Conservation (phyloP, 2,329 filamentous ascomycete genomes). For the Fusarium concolor region DNA sequence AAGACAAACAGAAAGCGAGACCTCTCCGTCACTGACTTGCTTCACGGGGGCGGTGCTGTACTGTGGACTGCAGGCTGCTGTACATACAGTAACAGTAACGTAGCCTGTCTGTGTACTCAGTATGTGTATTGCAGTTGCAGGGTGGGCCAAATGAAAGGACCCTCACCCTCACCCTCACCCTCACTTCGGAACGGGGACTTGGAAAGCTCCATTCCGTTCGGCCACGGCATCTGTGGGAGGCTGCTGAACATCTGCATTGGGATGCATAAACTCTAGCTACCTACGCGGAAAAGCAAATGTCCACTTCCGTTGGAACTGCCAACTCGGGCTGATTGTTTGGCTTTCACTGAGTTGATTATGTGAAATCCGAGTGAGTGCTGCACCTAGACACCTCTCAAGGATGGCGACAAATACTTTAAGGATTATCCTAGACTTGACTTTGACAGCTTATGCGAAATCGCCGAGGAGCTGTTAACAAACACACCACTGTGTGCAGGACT, state of each 20-base stretch:
- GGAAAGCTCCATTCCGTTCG: slow-evolving; percentile 2
- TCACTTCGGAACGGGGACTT: slow-evolving; percentile 4
- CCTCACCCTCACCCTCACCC: neutral
- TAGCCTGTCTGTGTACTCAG: neutral
- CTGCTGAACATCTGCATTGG: too few relatives aligned
- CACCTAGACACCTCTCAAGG: neutral
- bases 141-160: slow-evolving; percentile 17
- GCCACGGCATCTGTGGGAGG: slow-evolving; percentile 4
- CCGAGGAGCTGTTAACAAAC: neutral
- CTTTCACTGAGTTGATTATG: too few relatives aligned
- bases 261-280: too few relatives aligned
- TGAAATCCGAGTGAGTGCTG: too few relatives aligned
- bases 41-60: neutral
- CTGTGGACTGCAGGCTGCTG: neutral
- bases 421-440: neutral
- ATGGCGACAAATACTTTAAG: neutral
- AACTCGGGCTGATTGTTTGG: neutral
- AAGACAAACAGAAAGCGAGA: slow-evolving; percentile 1
- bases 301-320: slow-evolving; percentile 2
- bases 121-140: neutral
- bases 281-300: too few relatives aligned
- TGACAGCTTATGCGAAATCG: neutral
- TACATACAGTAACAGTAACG: slow-evolving; percentile 6
- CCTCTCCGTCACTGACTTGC: slow-evolving; percentile 13
- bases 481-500: neutral